Evolutionary conservation across 805 yeast genomes (phyloP).

Genomic region (Grigorovia humatica): DNA sequence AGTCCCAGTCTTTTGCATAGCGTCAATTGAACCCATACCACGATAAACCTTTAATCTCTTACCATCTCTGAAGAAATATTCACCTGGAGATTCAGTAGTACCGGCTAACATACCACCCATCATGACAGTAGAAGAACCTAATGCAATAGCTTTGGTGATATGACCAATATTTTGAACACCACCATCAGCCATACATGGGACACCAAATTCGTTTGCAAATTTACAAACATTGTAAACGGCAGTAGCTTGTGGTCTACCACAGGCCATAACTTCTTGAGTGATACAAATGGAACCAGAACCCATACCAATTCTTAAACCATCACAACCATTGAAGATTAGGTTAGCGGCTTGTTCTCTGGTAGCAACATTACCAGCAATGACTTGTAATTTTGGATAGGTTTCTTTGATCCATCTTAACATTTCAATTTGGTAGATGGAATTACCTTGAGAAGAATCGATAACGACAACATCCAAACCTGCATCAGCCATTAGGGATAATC

Average conservation of each 20-base stretch:
- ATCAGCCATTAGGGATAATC: conserved; percentile 74
- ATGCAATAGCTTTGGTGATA: conserved; percentile 89
- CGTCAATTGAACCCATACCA: conserved; percentile 99
- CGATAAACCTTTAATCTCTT: conserved; percentile 94
- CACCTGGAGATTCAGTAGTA: conserved; percentile 97
- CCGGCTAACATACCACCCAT: conserved; percentile 99
- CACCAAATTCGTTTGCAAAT: conserved; percentile 91
- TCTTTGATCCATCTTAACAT: conserved; percentile 87
- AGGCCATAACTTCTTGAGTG: conserved; percentile 99
- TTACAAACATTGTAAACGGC: conserved; percentile 92
- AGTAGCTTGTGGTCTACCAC: conserved; percentile 99
- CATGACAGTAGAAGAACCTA: conserved; percentile 97
- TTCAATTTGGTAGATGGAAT: conserved; percentile 87
- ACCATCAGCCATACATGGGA: conserved; percentile 98
- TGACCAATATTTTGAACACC: conserved; percentile 99
- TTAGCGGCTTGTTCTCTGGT: conserved; percentile 98
- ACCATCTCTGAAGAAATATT: conserved; percentile 95
- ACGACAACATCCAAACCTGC: conserved; percentile 97
- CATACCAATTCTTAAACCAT: conserved; percentile 98
- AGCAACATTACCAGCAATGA: conserved; percentile 96
- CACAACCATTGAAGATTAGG: conserved; percentile 92
- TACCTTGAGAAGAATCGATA: conserved; percentile 94
- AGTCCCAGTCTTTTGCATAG: conserved; percentile 84
- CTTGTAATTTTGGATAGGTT: conserved; percentile 69
- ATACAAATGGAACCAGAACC: conserved; percentile 99